Evolutionary conservation across 176 grass and related monocot genomes (phyloP).

Genomic region (Aegilops longissima): DNA sequence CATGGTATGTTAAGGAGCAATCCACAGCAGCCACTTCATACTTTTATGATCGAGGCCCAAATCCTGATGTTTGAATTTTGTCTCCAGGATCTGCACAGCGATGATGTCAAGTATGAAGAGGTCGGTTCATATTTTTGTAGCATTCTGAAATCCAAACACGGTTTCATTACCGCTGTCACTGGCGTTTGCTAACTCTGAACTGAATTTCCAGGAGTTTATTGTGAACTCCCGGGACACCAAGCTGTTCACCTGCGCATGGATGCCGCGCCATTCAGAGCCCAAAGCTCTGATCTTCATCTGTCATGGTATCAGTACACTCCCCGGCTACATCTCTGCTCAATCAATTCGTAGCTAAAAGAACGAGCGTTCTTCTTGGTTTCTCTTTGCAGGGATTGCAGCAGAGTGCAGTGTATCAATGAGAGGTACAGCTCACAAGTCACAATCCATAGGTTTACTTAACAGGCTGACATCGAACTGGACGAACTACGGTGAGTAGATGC

Average conservation of each 20-base stretch:
- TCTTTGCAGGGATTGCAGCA: constrained; percentile 39
- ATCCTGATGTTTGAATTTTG: neutral
- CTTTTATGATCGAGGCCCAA: neutral
- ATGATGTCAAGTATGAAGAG: constrained; percentile 37
- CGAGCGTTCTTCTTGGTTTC: neutral
- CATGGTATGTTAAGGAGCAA: constrained; percentile 39
- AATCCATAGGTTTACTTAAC: too few species aligned
- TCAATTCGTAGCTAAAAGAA: neutral
- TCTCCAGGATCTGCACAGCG: constrained; percentile 5
- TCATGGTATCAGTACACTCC: neutral
- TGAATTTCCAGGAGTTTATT: constrained; percentile 41
- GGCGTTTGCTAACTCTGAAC: neutral
- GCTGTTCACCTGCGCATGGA: constrained; percentile 67
- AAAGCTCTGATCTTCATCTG: constrained; percentile 66
- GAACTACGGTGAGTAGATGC: too few species aligned
- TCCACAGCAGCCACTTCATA: neutral
- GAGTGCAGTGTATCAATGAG: constrained; percentile 74
- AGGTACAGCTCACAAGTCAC: constrained; percentile 22
- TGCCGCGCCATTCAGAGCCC: constrained; percentile 20
- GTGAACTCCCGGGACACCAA: constrained; percentile 40
- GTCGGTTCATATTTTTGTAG: neutral
- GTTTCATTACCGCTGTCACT: neutral
- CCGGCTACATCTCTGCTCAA: neutral
- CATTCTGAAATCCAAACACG: neutral
- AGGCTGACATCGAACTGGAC: too few species aligned